A percentile compares a stretch with the other conserved stretches of the same genome.
phyloP scores from a whole-genome alignment of 176 grass and related monocot species.

The Thinopyrum elongatum region DNA sequence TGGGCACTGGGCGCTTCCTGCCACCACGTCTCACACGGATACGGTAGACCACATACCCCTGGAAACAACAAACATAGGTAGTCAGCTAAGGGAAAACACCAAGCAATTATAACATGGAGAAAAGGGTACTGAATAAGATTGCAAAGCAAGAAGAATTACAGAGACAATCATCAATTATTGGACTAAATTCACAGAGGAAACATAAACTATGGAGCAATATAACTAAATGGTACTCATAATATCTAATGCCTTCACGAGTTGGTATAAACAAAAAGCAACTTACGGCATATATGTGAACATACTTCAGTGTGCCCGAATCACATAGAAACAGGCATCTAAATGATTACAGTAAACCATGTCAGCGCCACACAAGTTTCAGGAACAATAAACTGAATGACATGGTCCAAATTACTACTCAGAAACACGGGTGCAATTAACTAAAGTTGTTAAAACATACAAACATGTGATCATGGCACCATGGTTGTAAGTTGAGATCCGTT shows the following conservation, averaged over 20 bases:
- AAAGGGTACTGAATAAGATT: neutral
- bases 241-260: too few relatives aligned
- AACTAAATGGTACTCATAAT: too few relatives aligned
- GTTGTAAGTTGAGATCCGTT: neutral
- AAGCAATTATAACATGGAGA: neutral
- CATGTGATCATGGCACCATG: too few relatives aligned
- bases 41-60: slow-evolving; percentile 68
- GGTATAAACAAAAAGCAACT: neutral
- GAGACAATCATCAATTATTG: too few relatives aligned
- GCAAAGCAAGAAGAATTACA: neutral
- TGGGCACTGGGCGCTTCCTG: slow-evolving; percentile 84
- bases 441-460: neutral
- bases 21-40: slow-evolving; percentile 65
- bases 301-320: neutral
- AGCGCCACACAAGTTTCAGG: neutral
- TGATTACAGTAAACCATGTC: too few relatives aligned
- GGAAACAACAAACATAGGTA: neutral
- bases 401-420: neutral
- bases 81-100: neutral
- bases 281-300: neutral
- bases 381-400: neutral
- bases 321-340: neutral
- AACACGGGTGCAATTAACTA: neutral
- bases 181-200: too few relatives aligned
- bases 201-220: too few relatives aligned